A percentile compares a stretch with the other conserved stretches of the same genome.
Conservation (phyloP, 2,329 filamentous ascomycete species). For the Hypoxylon sp. region DNA sequence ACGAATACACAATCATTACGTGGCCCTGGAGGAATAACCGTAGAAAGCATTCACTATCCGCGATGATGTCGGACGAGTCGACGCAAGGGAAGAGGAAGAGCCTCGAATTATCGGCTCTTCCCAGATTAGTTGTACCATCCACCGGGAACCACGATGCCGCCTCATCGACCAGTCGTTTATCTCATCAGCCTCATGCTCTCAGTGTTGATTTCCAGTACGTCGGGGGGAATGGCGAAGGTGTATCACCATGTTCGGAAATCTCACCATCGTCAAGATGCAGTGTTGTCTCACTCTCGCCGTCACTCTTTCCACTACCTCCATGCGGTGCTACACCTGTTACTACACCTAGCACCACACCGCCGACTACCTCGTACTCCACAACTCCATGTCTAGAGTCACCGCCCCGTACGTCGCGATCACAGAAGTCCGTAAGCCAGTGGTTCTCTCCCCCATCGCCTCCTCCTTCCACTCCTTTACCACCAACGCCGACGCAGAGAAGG, state of each 20-base stretch:
- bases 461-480: slow-evolving; percentile 38
- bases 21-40: slow-evolving; percentile 14
- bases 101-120: slow-evolving; percentile 33
- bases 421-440: slow-evolving; percentile 34
- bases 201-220: slow-evolving; percentile 33
- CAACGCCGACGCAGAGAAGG: slow-evolving; percentile 32
- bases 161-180: slow-evolving; percentile 7
- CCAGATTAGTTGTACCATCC: slow-evolving; percentile 29
- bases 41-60: slow-evolving; percentile 10
- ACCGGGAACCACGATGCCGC: slow-evolving; percentile 12
- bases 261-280: slow-evolving; percentile 36
- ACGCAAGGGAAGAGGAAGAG: slow-evolving; percentile 33
- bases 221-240: slow-evolving; percentile 19
- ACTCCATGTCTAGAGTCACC: slow-evolving; percentile 23
- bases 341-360: slow-evolving; percentile 22
- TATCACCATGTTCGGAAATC: slow-evolving; percentile 36
- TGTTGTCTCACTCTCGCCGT: slow-evolving; percentile 41
- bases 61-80: slow-evolving; percentile 22
- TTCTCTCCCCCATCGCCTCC: slow-evolving; percentile 42
- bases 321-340: slow-evolving; percentile 1
- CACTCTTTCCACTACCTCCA: slow-evolving; percentile 43
- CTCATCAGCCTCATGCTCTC: slow-evolving; percentile 39
- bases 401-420: slow-evolving; percentile 34
- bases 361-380: slow-evolving; percentile 25
- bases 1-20: slow-evolving; percentile 24